phyloP scores from a whole-genome alignment of 345 rosid species.

The Pugionium cornutum region DNA sequence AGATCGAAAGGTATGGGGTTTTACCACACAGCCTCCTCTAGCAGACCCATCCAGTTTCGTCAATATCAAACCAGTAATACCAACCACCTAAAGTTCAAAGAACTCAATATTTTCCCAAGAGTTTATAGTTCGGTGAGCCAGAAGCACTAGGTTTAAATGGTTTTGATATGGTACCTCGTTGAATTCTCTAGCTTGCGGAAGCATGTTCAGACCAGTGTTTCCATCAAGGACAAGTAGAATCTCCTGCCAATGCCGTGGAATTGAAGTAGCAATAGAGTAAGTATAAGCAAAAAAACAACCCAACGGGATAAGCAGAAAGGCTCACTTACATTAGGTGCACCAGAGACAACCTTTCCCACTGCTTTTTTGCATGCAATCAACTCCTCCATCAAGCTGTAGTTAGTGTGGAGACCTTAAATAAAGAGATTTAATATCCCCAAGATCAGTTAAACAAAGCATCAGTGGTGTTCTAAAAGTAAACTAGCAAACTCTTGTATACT shows the following conservation, averaged over 20 bases:
- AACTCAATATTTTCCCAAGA: slow-evolving; percentile 18
- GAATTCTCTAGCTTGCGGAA: slow-evolving; percentile 98
- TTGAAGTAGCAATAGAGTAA: neutral
- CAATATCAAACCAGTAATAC: slow-evolving; percentile 87
- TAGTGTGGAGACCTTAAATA: slow-evolving; percentile 84
- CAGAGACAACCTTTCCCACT: slow-evolving; percentile 70
- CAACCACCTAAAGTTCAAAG: slow-evolving; percentile 57
- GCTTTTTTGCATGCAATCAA: slow-evolving; percentile 86
- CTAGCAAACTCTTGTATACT: slow-evolving; percentile 40
- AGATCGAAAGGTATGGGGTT: neutral
- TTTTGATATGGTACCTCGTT: slow-evolving; percentile 63
- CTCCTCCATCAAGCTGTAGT: slow-evolving; percentile 96
- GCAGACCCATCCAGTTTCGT: slow-evolving; percentile 97
- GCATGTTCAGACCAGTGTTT: slow-evolving; percentile 96
- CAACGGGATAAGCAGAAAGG: slow-evolving; percentile 10
- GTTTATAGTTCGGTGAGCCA: slow-evolving; percentile 4
- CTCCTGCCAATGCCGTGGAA: slow-evolving; percentile 53
- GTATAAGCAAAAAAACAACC: slow-evolving; percentile 16
- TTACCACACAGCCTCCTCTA: slow-evolving; percentile 97
- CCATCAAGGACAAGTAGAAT: slow-evolving; percentile 93
- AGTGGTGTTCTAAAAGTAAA: slow-evolving; percentile 17
- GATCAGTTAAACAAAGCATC: slow-evolving; percentile 30
- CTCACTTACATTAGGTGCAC: slow-evolving; percentile 92
- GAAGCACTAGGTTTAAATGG: slow-evolving; percentile 9
- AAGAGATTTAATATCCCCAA: slow-evolving; percentile 7